phyloP scores from a whole-genome alignment of 352 stramenopile species.

The Globisporangium nunn region DNA sequence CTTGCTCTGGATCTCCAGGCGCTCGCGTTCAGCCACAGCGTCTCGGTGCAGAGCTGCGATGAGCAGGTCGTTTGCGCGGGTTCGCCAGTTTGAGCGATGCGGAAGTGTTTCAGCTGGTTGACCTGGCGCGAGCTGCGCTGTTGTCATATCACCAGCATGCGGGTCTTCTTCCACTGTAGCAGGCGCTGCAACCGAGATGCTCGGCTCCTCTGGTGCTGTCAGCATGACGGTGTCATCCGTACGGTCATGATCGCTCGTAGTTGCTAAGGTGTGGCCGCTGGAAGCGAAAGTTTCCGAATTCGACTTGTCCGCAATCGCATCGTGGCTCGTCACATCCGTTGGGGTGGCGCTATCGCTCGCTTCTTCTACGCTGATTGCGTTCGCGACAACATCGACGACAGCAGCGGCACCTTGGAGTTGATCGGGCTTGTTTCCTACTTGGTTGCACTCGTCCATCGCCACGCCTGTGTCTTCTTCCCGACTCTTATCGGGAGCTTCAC shows the following conservation, averaged over 20 bases:
- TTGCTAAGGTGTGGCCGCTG: neutral
- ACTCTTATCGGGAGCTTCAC: neutral
- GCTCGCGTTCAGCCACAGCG: constrained; percentile 18
- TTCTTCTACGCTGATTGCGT: neutral
- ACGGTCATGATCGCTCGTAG: neutral
- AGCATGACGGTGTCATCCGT: neutral
- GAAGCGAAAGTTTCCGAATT: neutral
- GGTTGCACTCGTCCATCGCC: neutral
- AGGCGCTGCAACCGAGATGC: neutral
- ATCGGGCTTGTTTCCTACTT: neutral
- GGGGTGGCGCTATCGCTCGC: neutral
- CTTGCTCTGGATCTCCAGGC: constrained; percentile 12
- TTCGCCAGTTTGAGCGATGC: constrained; percentile 9
- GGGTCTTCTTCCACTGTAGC: no score
- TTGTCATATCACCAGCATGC: neutral
- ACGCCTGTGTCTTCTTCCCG: neutral
- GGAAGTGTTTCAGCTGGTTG: neutral
- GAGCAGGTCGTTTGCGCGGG: constrained; percentile 26
- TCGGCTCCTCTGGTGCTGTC: neutral
- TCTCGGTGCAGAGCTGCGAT: constrained; percentile 24
- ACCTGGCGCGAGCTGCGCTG: neutral
- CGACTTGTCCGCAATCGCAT: neutral
- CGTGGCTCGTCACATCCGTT: constrained; percentile 1
- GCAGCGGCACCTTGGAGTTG: neutral
- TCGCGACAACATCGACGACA: neutral